phyloP scores from a whole-genome alignment of 2,329 filamentous ascomycete species.

The Xylaria sp. region DNA sequence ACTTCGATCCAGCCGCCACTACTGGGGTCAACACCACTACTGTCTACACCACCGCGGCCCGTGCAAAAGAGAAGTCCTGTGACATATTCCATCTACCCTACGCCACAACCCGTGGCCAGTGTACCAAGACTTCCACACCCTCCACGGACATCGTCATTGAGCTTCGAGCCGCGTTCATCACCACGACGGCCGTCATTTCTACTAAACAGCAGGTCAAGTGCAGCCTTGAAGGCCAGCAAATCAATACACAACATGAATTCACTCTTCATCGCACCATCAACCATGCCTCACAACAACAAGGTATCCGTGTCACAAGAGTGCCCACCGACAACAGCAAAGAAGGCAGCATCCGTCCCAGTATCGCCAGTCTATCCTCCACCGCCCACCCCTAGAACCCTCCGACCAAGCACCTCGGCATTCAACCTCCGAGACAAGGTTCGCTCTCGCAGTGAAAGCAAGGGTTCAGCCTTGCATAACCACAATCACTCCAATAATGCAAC shows the following conservation, averaged over 20 bases:
- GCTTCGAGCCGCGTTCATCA: slow-evolving; percentile 43
- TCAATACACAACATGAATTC: slow-evolving; percentile 35
- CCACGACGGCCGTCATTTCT: slow-evolving; percentile 43
- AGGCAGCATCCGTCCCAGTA: slow-evolving; percentile 41
- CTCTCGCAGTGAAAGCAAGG: slow-evolving; percentile 19
- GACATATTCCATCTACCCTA: slow-evolving; percentile 59
- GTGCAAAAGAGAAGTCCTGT: slow-evolving; percentile 35
- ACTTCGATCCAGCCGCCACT: slow-evolving; percentile 34
- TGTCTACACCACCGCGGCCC: slow-evolving; percentile 33
- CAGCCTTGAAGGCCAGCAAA: slow-evolving; percentile 38
- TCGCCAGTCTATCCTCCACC: slow-evolving; percentile 45
- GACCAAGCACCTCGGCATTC: slow-evolving; percentile 43
- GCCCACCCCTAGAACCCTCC: slow-evolving; percentile 38
- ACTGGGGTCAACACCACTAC: slow-evolving; percentile 29
- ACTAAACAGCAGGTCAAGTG: slow-evolving; percentile 44
- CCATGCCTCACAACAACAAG: background rate
- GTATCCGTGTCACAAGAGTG: slow-evolving; percentile 16
- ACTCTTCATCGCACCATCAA: slow-evolving; percentile 33
- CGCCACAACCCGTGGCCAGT: slow-evolving; percentile 40
- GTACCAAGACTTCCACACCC: slow-evolving; percentile 47
- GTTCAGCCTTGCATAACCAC: slow-evolving; percentile 22
- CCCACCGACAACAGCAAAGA: slow-evolving; percentile 15
- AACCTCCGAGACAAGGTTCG: slow-evolving; percentile 43
- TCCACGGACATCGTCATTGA: slow-evolving; percentile 50
- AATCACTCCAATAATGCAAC: slow-evolving; percentile 23